Evolutionary conservation across 805 yeast species (phyloP), one percentile per base, ranked within the genome.

Genomic region (Metschnikowia cubensis): DNA sequence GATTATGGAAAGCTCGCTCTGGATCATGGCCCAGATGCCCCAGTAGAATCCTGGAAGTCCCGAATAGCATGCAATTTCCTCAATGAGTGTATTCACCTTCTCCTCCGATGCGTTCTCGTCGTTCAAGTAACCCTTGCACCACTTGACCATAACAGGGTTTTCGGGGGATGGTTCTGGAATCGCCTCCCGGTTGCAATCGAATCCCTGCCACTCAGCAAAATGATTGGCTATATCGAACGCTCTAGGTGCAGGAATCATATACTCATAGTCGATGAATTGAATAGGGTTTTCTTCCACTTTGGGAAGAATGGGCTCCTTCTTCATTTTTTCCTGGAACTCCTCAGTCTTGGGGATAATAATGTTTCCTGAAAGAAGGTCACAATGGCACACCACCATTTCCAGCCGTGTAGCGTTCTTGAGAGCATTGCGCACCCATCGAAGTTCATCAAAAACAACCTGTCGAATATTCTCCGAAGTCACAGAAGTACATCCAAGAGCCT

Each of bases 11-110:
- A 83, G 79, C 48, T 76, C 76, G 52, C 85, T 75, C 65, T 86
- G 94, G 47, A 87, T 86, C 52, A 83, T 84, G 2, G 90, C 82
- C 94, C 94, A 86, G 8, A 87, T 76, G 1, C 92, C 91, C 94
- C 94, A 86, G 63, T 84, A 86, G 59, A 86, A 84, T 0, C 92
- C 94, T 0, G 94, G 94, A 67, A 86, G 67, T 0, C 94, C 94
- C 70, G 84, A 87, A 70, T 79, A 85, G 3, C 75, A 63, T 13
- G 70, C 65, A 20, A 87, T 75, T 61, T 86, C 91, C 11, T 69
- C 64, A 18, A 85, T 77, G 31, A 85, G 66, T 0, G 52, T 54
- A 47, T 73, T 73, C 5, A 84, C 67, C 21, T 69, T 62, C 7
- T 62, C 66, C 1, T 49, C 45, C 11, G 62, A 32, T 2, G 71